Conservation (phyloP, 148 eudicot genomes). For the Rhododendron kiyosumense region DNA sequence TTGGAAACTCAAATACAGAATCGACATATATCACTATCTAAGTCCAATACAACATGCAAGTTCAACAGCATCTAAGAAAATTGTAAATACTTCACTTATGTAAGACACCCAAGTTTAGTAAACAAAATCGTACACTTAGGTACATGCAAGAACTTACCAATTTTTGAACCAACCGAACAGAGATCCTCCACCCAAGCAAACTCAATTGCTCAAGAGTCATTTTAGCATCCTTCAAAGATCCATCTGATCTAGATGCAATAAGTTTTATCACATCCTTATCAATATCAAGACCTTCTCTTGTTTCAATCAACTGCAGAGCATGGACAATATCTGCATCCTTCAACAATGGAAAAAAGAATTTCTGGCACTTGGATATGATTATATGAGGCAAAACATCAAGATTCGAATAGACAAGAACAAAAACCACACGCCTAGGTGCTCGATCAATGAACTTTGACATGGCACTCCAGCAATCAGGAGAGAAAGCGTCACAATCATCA, state of each 20-base stretch:
- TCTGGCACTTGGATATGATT: constrained; percentile 88
- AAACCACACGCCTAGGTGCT: constrained; percentile 79
- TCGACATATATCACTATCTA: neutral
- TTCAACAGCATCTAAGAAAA: neutral
- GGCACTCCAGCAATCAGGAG: constrained; percentile 75
- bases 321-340: constrained; percentile 86
- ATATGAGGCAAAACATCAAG: constrained; percentile 85
- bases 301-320: constrained; percentile 78
- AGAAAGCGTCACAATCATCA: constrained; percentile 75
- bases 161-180: constrained; percentile 78
- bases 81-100: neutral
- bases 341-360: constrained; percentile 84
- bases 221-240: constrained; percentile 93
- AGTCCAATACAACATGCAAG: neutral
- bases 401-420: constrained; percentile 76
- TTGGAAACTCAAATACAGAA: neutral
- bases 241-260: constrained; percentile 89
- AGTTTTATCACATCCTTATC: constrained; percentile 83
- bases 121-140: neutral
- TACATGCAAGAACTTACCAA: constrained; percentile 41
- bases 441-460: constrained; percentile 81
- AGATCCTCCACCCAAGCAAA: constrained; percentile 77
- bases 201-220: constrained; percentile 97
- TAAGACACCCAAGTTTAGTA: neutral
- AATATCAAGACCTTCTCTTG: constrained; percentile 82